Evolutionary conservation across 805 yeast species (phyloP), one percentile per base, ranked within the genome.

Genomic region (Metschnikowia baotianmanensis): DNA sequence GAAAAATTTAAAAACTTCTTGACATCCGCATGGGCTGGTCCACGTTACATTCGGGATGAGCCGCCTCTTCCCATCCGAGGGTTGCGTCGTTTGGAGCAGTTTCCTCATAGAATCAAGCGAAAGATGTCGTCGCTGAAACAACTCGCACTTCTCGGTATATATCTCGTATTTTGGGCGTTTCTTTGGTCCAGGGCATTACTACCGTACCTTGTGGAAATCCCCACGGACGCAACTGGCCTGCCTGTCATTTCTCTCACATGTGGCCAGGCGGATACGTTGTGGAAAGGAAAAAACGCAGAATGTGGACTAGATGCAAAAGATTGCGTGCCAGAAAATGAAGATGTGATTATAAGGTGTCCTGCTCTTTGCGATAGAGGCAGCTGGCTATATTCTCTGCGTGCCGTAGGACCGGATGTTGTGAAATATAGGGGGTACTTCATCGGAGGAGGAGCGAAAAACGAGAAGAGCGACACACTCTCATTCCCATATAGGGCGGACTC

Each of bases 401-500:
- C 90, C 0, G 86, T 87, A 0, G 97, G 96, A 0, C 72, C 72
- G 37, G 65, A 77, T 40, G 62, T 77, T 47, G 68, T 83, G 18
- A 85, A 86, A 56, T 86, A 90, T 56, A 61, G 80, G 38, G 84
- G 85, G 1, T 86, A 71, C 52, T 77, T 79, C 23, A 76, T 90
- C 19, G 96, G 96, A 2, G 95, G 96, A 13, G 90, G 90, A 1
- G 55, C 54, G 15, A 2, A 52, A 38, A 2, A 53, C 38, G 43
- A 44, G 17, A 38, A 42, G 5, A 62, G 54, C 1, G 38, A 26
- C 13, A 32, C 24, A 5, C 45, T 81, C 7, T 66, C 86, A 0
- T 52, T 63, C 19, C 89, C 90, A 0, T 90, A 88, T 56, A 70
- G 98, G 48, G 90, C 87, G 0, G 98, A 90, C 62, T 86, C 96